A percentile compares a stretch with the other conserved stretches of the same genome.
These are phyloP conservation scores for Suillus subluteus DNA, from an alignment of 768 basidiomycete species.

Conservation along the genomic window DNA sequence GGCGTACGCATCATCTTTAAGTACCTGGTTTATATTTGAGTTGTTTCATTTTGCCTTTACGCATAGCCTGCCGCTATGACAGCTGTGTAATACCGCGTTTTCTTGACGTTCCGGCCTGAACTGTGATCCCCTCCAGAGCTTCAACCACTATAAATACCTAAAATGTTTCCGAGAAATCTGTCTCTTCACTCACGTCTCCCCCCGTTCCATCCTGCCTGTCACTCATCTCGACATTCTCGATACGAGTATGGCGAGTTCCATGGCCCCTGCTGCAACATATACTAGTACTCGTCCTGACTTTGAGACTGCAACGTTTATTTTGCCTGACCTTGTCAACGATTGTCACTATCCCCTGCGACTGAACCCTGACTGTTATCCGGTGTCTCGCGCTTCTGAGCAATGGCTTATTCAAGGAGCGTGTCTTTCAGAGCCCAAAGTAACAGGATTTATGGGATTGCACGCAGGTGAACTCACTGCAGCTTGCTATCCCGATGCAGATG, in stretches of 20 bases:
- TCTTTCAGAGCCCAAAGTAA: conserved; percentile 24
- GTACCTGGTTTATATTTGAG: not conserved
- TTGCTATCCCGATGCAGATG: conserved; percentile 54
- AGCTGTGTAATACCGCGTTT: not conserved
- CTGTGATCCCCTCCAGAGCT: not conserved
- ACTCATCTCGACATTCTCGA: not conserved
- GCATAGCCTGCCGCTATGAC: not conserved
- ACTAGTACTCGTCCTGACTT: conserved; percentile 11
- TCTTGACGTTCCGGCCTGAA: not conserved
- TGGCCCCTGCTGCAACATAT: conserved; percentile 32
- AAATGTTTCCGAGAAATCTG: conserved; percentile 22
- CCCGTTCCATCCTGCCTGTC: conserved; percentile 25
- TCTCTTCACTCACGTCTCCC: not conserved
- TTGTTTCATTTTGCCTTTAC: not conserved
- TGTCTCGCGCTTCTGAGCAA: conserved; percentile 41
- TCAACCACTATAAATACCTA: conserved; percentile 28
- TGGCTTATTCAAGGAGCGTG: conserved; percentile 33
- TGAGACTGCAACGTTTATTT: conserved; percentile 30
- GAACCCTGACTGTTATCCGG: conserved; percentile 36
- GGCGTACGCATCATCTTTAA: not conserved
- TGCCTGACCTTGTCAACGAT: conserved; percentile 46
- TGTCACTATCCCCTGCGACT: conserved; percentile 42
- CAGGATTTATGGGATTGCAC: conserved; percentile 51
- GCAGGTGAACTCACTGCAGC: conserved; percentile 63
- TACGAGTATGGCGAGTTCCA: conserved; percentile 13